Evolutionary conservation across 2,329 filamentous ascomycete genomes (phyloP).

Genomic region (Sphaerostilbella broomeana): DNA sequence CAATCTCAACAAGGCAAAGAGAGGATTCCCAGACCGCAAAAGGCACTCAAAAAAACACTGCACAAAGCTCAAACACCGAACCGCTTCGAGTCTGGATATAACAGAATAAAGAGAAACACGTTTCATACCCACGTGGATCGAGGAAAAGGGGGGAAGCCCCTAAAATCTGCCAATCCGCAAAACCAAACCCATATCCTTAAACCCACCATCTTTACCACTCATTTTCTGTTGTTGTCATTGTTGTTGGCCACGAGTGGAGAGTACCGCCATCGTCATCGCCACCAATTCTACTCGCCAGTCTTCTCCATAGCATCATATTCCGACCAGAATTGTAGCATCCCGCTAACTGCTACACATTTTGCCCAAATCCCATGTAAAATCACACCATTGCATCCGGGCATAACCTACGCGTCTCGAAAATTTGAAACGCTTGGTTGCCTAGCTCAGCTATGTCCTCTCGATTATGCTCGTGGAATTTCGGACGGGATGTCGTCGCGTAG

Average conservation of each 20-base stretch:
- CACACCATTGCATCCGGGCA: constrained; percentile 19
- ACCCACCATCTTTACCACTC: background rate
- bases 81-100: background rate
- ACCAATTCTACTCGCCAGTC: no score
- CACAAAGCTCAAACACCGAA: constrained; percentile 2
- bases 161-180: constrained; percentile 1
- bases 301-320: no score
- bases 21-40: background rate
- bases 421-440: constrained; percentile 22
- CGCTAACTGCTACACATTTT: no score
- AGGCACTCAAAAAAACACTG: background rate
- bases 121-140: constrained; percentile 12
- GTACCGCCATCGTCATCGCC: no score
- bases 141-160: background rate
- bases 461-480: constrained; percentile 23
- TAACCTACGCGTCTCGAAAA: constrained; percentile 20
- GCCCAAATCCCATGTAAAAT: constrained; percentile 20
- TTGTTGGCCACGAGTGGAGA: no score
- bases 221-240: no score
- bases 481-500: constrained; percentile 17
- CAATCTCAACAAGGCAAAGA: constrained; percentile 11
- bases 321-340: no score
- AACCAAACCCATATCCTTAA: background rate
- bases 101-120: constrained; percentile 2
- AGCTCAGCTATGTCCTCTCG: constrained; percentile 21